Conservation (phyloP, 306 rosid species). For the Pyrus pyrifolia region DNA sequence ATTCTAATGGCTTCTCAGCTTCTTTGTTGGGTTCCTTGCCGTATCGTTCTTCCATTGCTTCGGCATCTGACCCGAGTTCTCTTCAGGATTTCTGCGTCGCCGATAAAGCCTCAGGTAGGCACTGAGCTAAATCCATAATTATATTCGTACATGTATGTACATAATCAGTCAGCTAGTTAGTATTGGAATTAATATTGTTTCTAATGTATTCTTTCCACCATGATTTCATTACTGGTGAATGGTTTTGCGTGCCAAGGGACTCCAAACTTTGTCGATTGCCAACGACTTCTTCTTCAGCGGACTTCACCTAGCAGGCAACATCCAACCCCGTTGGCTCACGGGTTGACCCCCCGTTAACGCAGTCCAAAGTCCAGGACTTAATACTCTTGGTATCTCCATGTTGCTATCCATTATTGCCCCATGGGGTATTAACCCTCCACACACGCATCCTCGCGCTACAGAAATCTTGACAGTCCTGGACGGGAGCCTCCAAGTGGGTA, state of each 20-base stretch:
- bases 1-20: constrained; percentile 10
- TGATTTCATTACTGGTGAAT: constrained; percentile 18
- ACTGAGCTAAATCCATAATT: background rate
- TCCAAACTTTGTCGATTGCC: constrained; percentile 11
- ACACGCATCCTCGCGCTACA: constrained; percentile 34
- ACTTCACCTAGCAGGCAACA: constrained; percentile 19
- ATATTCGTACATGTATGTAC: background rate
- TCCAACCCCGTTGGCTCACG: constrained; percentile 15
- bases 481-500: constrained; percentile 27
- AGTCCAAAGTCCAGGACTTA: constrained; percentile 19
- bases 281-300: constrained; percentile 23
- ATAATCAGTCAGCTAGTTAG: background rate
- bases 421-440: constrained; percentile 29
- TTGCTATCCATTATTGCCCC: constrained; percentile 24
- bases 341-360: constrained; percentile 8
- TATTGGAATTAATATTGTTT: too few relatives aligned
- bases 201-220: background rate
- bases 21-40: background rate
- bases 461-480: constrained; percentile 28
- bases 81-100: constrained; percentile 40
- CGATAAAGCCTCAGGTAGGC: constrained; percentile 8
- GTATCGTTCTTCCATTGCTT: background rate
- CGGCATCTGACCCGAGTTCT: constrained; percentile 19
- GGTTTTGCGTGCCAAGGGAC: constrained; percentile 27
- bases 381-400: constrained; percentile 29